Evolutionary conservation across 1,284 basidiomycete genomes (phyloP), one percentile per base, ranked within the genome.

Genomic region (Tetrapyrgos nigripes): DNA sequence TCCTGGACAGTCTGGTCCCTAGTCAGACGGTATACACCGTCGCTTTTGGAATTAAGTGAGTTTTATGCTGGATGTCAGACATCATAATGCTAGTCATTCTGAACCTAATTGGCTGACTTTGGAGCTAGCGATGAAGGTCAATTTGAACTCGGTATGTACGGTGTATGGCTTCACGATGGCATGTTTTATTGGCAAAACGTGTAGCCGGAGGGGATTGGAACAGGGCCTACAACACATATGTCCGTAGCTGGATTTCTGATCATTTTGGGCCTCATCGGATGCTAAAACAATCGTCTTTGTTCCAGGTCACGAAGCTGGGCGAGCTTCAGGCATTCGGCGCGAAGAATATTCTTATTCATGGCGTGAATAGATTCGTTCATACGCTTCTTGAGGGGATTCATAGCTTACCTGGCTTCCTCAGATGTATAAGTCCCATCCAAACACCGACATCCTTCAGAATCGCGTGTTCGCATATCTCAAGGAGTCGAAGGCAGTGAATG

Each of bases 41-140:
- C 5, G 64, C 68, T 1, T 71, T 72, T 59, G 70, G 70, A 4
- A 72, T 72, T 35, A 71, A 72, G 70, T 71, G 53, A 47, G 67
- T 45, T 10, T 11, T 24, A 2, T 29, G 2, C 19, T 31, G n/a
- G n/a, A n/a, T 19, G 29, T 5, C 4, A 10, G 14, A 3, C 10
- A 2, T 14, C 17, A 49, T n/a, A 11, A 14, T n/a, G 14, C 4
- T 13, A 8, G 37, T 17, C n/a, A 24, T 50, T 14, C 37, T 9
- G 14, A 33, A 17, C 5, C 11, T 29, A 4, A 50, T 10, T 14
- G 21, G 13, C n/a, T 33, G 24, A 29, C 19, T 3, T 29, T 43
- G 24, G n/a, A 5, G 24, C 26, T n/a, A 70, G 69, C 37, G 69
- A 70, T 40, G 59, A 69, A 37, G 69, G 69, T 3, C 69, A 70